Base-by-base conservation (phyloP, 129 eudicot genomes). In the Gnaphalium uliginosum region DNA sequence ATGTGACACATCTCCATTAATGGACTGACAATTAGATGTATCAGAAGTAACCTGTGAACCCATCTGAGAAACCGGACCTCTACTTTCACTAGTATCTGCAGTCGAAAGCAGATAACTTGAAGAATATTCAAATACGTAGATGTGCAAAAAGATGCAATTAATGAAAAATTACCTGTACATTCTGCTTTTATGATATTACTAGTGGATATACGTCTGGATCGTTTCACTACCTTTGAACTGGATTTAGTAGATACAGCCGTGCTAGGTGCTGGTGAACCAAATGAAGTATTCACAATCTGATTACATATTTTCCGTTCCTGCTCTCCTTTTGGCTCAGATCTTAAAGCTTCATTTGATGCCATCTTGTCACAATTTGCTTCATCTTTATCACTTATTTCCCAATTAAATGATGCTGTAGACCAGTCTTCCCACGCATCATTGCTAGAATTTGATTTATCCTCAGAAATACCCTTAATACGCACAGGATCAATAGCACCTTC, bases 341-440 rank as follows among this genome's bases (percentile, higher is more conserved):
- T 67, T 39, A 23, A 48, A 62, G 54, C 66, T 80, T 68, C 71
- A 25, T 66, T 67, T 13, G 71, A 66, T 59, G 69, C 65, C 53
- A 74, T 73, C 29, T 15, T 66, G n/a, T 78, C 79, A 81, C 69
- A 39, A 29, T 66, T 26, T 25, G 57, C 84, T 51, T 73, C 68
- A 61, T 71, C 78, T 29, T 82, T 50, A 41, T 72, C 74, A 73
- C 57, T 81, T 24, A 54, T 70, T 51, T 82, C 76, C 72, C 73
- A 57, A 62, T 70, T 50, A 61, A 81, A 39, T 11, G 83, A 72
- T 64, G 73, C 59, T 5, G 51, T 54, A 23, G 74, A 82, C 79
- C 65, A 67, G 25, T 80, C 83, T n/a, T 71, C 85, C 69, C 79
- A 66, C 37, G 43, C 65, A 59, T 83, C 86, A 75, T 78, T 78